A percentile compares a stretch with the other conserved stretches of the same genome.
Conservation (phyloP, 805 yeast genomes). For the Yamadazyma kitorensis region DNA sequence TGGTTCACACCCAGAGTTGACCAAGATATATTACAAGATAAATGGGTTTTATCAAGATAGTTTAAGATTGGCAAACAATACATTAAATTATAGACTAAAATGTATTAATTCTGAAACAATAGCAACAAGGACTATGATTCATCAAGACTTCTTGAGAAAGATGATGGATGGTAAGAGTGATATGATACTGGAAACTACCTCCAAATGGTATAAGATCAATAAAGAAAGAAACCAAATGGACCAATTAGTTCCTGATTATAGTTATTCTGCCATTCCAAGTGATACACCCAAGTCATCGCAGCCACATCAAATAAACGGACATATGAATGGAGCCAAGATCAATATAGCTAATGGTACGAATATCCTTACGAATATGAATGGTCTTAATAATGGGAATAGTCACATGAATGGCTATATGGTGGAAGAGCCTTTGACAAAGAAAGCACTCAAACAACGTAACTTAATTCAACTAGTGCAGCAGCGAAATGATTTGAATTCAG, state of each 20-base stretch:
- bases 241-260: constrained; percentile 54
- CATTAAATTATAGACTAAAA: constrained; percentile 57
- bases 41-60: constrained; percentile 73
- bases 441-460: constrained; percentile 33
- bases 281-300: too few relatives aligned
- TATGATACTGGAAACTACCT: constrained; percentile 70
- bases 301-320: constrained; percentile 14
- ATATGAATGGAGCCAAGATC: not conserved
- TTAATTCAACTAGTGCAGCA: constrained; percentile 53
- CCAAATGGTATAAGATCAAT: constrained; percentile 88
- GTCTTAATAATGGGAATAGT: constrained; percentile 2
- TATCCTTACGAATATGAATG: not conserved
- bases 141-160: constrained; percentile 75
- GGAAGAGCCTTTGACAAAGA: constrained; percentile 23
- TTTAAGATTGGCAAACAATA: constrained; percentile 43
- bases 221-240: constrained; percentile 84
- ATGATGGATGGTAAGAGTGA: constrained; percentile 63
- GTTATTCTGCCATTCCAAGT: constrained; percentile 38
- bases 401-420: not conserved
- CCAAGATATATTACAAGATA: constrained; percentile 66
- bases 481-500: constrained; percentile 62
- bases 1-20: constrained; percentile 90
- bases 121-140: constrained; percentile 75
- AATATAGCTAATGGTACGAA: too few relatives aligned
- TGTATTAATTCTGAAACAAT: constrained; percentile 79